Evolutionary conservation across 2,329 filamentous ascomycete genomes (phyloP).

Genomic region (Tolypocladium ovalisporum): DNA sequence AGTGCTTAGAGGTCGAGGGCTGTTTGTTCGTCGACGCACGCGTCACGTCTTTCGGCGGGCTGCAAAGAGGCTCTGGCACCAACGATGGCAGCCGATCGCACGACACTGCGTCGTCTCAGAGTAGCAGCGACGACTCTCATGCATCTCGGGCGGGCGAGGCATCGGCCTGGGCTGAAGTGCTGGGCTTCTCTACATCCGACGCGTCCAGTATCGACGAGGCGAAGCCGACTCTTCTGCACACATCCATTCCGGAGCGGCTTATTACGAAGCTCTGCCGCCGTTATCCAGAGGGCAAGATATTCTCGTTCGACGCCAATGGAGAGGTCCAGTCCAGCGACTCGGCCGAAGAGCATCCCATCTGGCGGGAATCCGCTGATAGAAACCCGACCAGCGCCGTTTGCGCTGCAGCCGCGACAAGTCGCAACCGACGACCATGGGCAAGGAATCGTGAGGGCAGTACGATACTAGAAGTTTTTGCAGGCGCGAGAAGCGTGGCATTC

Average conservation of each 20-base stretch:
- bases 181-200: conserved; percentile 26
- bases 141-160: not conserved
- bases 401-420: not conserved
- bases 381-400: not conserved
- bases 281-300: conserved; percentile 35
- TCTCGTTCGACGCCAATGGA: conserved; percentile 29
- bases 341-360: conserved; percentile 11
- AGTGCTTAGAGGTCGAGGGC: conserved; percentile 29
- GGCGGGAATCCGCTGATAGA: not conserved
- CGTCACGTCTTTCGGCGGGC: conserved; percentile 11
- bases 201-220: conserved; percentile 21
- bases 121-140: conserved; percentile 12
- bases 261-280: conserved; percentile 28
- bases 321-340: conserved; percentile 19
- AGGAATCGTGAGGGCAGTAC: conserved; percentile 10
- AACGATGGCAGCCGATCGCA: conserved; percentile 9
- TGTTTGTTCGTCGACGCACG: conserved; percentile 22
- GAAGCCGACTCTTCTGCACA: conserved; percentile 2
- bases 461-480: conserved; percentile 25
- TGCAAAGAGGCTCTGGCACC: not conserved
- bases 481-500: conserved; percentile 33
- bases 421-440: not conserved
- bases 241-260: conserved; percentile 24
- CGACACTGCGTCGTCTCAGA: conserved; percentile 5
- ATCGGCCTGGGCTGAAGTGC: conserved; percentile 15